Conservation (phyloP, 331 rosid species). For the Cucumis variabilis region DNA sequence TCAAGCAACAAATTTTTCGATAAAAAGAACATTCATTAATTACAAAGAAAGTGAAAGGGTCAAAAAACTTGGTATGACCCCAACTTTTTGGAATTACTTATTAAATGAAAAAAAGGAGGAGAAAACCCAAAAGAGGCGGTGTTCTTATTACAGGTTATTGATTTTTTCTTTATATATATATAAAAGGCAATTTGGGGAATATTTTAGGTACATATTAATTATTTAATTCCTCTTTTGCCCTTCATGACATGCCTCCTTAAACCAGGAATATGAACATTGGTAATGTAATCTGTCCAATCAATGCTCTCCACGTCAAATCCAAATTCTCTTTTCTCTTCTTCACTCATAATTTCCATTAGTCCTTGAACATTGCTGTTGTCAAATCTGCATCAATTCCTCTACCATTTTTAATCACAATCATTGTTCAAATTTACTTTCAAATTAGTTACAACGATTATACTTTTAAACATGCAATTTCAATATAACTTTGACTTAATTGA, state of each 20-base stretch:
- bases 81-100: not conserved
- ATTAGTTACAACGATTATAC: too few relatives aligned
- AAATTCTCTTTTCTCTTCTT: slow-evolving; percentile 79
- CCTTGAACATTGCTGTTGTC: slow-evolving; percentile 80
- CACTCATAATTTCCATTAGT: slow-evolving; percentile 83
- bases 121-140: not conserved
- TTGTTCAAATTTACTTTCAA: too few relatives aligned
- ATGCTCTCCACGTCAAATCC: slow-evolving; percentile 82
- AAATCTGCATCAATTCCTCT: slow-evolving; percentile 56
- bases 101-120: not conserved
- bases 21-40: not conserved
- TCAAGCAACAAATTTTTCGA: not conserved
- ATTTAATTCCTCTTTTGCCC: slow-evolving; percentile 49
- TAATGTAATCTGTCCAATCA: slow-evolving; percentile 87
- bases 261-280: slow-evolving; percentile 89
- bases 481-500: too few relatives aligned
- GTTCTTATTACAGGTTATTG: slow-evolving; percentile 17
- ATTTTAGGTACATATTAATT: slow-evolving; percentile 7
- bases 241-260: slow-evolving; percentile 89
- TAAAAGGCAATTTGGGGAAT: not conserved
- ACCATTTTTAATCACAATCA: too few relatives aligned
- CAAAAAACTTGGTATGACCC: slow-evolving; percentile 17
- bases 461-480: too few relatives aligned
- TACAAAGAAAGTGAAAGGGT: not conserved
- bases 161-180: not conserved